Base-by-base conservation (phyloP, 805 yeast genomes). In the Saccharomycopsis sp. region DNA sequence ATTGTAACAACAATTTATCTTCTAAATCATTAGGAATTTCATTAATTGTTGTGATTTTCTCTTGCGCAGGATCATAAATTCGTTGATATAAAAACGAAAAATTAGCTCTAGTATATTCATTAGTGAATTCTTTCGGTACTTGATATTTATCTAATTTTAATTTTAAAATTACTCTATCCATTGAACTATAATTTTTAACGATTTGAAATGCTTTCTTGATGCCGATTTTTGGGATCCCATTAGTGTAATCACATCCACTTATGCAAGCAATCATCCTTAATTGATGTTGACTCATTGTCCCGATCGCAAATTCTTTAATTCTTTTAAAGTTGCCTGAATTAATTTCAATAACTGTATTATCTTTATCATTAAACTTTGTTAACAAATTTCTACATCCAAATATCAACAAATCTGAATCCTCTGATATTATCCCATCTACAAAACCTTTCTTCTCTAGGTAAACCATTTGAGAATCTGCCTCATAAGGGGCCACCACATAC, bases 401-500 rank as follows among this genome's bases (percentile, higher is more conserved):
- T 1, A 93, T 72, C 19, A 93, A 66, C 52, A 93, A 68, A 64
- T 93, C 99, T 0, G 97, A 88, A 59, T 93, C 99, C 58, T 93
- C 99, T 34, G 95, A 81, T 6, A 93, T 70, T 4, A 93, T 85
- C 0, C 90, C 97, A 50, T 87, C 82, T 4, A 87, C 90, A 1
- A 77, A 42, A 0, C 90, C 90, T 0, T 63, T 52, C 47, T 77
- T 75, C 58, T 90, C 97, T 35, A 93, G 69, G 56, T 80, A 87
- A 7, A 89, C 97, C 83, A 93, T 77, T 61, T 93, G 98, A 1
- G 98, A 83, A 60, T 93, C 99, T 0, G 98, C 98, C 64, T 93
- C 99, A 59, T 87, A 93, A 0, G 99, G 99, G 0, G 99, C 97
- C 6, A 93, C 98, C 5, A 93, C 75, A 55, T 75, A 90, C 48